Evolutionary conservation across 2,329 filamentous ascomycete genomes (phyloP).

Genomic region (Penicillium sp.): DNA sequence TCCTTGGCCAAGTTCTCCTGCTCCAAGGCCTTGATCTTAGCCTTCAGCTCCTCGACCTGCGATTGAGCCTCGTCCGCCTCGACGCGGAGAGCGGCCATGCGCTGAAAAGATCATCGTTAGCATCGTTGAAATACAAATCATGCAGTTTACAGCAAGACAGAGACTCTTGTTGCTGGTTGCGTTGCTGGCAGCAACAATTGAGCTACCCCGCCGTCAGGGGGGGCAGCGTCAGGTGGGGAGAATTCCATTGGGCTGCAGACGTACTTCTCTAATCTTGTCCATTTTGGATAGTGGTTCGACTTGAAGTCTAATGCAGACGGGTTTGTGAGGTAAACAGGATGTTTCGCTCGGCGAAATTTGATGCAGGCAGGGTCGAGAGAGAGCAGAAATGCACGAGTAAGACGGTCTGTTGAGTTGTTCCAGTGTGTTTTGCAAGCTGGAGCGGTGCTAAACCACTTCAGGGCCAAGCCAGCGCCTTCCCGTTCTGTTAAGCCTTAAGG

Average conservation of each 20-base stretch:
- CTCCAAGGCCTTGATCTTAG: constrained; percentile 83
- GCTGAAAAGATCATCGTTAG: constrained; percentile 51
- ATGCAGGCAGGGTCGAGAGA: constrained; percentile 13
- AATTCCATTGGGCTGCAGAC: neutral
- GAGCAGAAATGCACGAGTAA: constrained; percentile 18
- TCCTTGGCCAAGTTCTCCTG: constrained; percentile 95
- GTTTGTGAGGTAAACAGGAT: constrained; percentile 27
- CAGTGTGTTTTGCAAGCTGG: constrained; percentile 12
- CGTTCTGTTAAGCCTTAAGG: constrained; percentile 3
- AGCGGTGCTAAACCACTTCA: constrained; percentile 20
- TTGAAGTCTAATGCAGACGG: constrained; percentile 27
- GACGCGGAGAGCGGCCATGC: constrained; percentile 90
- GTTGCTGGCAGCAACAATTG: constrained; percentile 16
- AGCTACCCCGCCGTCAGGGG: constrained; percentile 40
- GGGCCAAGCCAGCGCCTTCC: constrained; percentile 10
- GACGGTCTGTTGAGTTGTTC: constrained; percentile 10
- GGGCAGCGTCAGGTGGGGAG: constrained; percentile 16
- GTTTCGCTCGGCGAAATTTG: constrained; percentile 37
- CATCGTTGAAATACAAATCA: neutral
- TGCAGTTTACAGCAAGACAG: neutral
- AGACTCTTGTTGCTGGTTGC: neutral
- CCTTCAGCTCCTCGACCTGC: constrained; percentile 82
- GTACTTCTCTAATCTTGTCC: constrained; percentile 52
- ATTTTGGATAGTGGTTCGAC: constrained; percentile 50
- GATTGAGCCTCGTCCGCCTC: constrained; percentile 81